phyloP scores from a whole-genome alignment of 2,329 filamentous ascomycete species.

The Xylariomycetidae sp. region DNA sequence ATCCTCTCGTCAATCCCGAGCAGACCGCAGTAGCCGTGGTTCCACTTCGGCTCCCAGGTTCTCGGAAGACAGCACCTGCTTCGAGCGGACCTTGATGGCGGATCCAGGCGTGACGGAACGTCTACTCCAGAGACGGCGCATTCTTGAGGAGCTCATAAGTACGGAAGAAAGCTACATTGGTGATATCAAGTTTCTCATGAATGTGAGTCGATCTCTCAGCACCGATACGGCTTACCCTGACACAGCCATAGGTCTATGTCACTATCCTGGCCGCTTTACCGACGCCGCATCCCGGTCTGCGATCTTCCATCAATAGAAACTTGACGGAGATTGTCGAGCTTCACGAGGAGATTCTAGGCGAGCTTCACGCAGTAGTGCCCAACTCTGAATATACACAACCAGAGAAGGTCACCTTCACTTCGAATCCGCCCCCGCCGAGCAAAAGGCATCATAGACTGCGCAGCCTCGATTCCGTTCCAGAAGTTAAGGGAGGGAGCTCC shows the following conservation, averaged over 20 bases:
- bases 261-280: constrained; percentile 69
- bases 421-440: constrained; percentile 11
- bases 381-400: constrained; percentile 56
- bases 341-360: constrained; percentile 73
- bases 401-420: constrained; percentile 23
- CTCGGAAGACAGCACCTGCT: constrained; percentile 59
- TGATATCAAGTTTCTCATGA: constrained; percentile 79
- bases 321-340: constrained; percentile 73
- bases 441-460: constrained; percentile 39
- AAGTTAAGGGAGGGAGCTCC: constrained; percentile 30
- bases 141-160: constrained; percentile 77
- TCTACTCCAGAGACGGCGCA: constrained; percentile 67
- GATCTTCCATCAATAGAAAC: constrained; percentile 71
- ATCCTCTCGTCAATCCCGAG: constrained; percentile 50
- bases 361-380: constrained; percentile 66
- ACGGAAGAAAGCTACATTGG: constrained; percentile 87
- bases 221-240: constrained; percentile 6
- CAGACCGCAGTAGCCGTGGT: constrained; percentile 56
- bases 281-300: constrained; percentile 54
- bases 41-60: constrained; percentile 54
- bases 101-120: constrained; percentile 68
- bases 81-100: constrained; percentile 45
- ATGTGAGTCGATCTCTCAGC: constrained; percentile 49
- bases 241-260: constrained; percentile 56
- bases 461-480: constrained; percentile 41